Conservation (phyloP, 1,139 yeast genomes). For the Torulaspora globosa region DNA sequence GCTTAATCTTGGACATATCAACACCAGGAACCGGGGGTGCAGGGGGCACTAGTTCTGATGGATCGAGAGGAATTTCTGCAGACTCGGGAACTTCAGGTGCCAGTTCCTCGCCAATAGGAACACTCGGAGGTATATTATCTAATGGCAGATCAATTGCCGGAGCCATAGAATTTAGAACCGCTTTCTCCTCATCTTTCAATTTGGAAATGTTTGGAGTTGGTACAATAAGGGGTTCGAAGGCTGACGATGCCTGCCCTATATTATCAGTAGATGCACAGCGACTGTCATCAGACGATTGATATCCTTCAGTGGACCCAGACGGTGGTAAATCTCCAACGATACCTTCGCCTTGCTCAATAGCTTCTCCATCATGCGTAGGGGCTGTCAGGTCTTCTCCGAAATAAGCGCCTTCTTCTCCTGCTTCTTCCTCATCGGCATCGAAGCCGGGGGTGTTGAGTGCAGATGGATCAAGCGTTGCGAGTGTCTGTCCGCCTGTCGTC, state of each 20-base stretch:
- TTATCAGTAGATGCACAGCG: constrained; percentile 30
- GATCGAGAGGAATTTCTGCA: constrained; percentile 2
- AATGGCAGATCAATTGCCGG: constrained; percentile 4
- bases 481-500: not conserved
- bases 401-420: constrained; percentile 10
- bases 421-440: constrained; percentile 13
- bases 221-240: constrained; percentile 2
- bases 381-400: constrained; percentile 2
- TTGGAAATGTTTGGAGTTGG: constrained; percentile 5
- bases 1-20: constrained; percentile 13
- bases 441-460: constrained; percentile 8
- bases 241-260: not conserved
- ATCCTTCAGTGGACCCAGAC: constrained; percentile 41
- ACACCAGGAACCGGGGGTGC: constrained; percentile 10
- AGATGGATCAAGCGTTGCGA: constrained; percentile 5
- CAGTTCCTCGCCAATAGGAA: constrained; percentile 21
- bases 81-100: constrained; percentile 1
- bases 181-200: constrained; percentile 1
- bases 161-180: not conserved
- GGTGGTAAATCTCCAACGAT: constrained; percentile 11
- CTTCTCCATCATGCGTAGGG: constrained; percentile 2
- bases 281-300: constrained; percentile 50
- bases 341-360: constrained; percentile 7
- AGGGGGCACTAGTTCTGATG: constrained; percentile 1
- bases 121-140: constrained; percentile 11